Evolutionary conservation across 306 rosid genomes (phyloP), one percentile per base, ranked within the genome.

Genomic region (Casuarina glauca): DNA sequence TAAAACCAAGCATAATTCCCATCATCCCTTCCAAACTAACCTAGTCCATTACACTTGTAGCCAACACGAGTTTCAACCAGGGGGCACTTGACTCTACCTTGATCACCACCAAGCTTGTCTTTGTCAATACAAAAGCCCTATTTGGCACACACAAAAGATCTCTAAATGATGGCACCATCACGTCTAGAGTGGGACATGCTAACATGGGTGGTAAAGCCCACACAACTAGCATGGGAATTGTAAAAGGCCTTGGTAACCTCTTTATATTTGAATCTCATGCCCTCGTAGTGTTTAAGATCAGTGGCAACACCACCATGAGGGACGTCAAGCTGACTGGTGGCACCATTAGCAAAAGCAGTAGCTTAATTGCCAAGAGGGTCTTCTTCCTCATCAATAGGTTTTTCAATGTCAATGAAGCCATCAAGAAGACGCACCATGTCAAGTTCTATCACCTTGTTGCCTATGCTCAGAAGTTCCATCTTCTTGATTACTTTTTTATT

Each of bases 171-270:
- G 67, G 87, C 87, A 53, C 89, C 89, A 26, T 88, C 91, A 0
- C 84, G 87, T 73, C 84, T 83, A 66, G 86, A 88, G 78, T 86
- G 83, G 2, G 91, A 85, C 87, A 85, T 85, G 79, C 89, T 88
- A 72, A 85, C 89, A 38, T 87, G 77, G 3, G 87, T 85, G 66
- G 86, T 85, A 67, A 88, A 88, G 69, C 87, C 89, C 70, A 81
- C 51, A 38, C 91, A 83, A 13, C 89, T 84, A 70, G 89, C 89
- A 79, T 88, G 83, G 48, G 91, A 88, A 76, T 85, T 88, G 78
- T 75, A 83, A 67, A 83, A 83, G 54, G 89, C 84, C 87, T 88
- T 88, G 41, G 87, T 78, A 74, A 87, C 91, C 83, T 88, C 91
- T 81, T 88, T 89, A 2, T 89, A 88, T 75, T 88, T 87, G 64